Base-by-base conservation (phyloP, 768 basidiomycete genomes). In the Leccinum obscurum region DNA sequence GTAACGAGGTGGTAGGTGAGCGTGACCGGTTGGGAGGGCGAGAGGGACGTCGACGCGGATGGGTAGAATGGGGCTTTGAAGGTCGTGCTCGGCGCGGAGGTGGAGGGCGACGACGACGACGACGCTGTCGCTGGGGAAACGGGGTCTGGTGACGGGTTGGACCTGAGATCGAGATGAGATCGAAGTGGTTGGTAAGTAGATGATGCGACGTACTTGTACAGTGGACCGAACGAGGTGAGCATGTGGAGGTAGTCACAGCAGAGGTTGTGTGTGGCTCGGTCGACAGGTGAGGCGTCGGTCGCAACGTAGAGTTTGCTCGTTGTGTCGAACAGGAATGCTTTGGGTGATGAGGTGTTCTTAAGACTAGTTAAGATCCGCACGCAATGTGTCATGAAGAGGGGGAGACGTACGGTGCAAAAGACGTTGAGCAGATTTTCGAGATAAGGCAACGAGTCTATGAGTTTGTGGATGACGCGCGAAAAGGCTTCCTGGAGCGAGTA, bases 321-420 rank as follows among this genome's bases (percentile, higher is more conserved):
- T 17, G 85, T 87, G 69, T 98, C 95, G 66, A 96, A 98, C 14
- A 98, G 76, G 70, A 95, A 98, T 0, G 94, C 92, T 72, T 98
- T 98, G 39, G 92, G 88, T 32, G 95, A 90, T 68, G 92, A 91
- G 2, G 92, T 95, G 62, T 93, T 93, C 93, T 96, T 65, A 17
- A 54, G 34, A 24, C 13, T 48, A 54, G 26, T 64, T 46, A 49
- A 41, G 39, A 30, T 35, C 52, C 13, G 26, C 6, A 26, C 15
- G 6, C 0, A 32, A 15, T 1, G 22, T 24, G 14, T 35, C 35
- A 20, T 15, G 52, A 20, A 34, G 54, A 24, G 22, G 22, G 6
- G 30, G 13, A 11, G 22, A 67, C 85, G 60, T 62, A 91, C 91
- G 15, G 88, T 83, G 67, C 88, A 92, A 72, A 93, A 93, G 10